Conservation (phyloP, 148 eudicot genomes). For the Mesembryanthemum crystallinum region DNA sequence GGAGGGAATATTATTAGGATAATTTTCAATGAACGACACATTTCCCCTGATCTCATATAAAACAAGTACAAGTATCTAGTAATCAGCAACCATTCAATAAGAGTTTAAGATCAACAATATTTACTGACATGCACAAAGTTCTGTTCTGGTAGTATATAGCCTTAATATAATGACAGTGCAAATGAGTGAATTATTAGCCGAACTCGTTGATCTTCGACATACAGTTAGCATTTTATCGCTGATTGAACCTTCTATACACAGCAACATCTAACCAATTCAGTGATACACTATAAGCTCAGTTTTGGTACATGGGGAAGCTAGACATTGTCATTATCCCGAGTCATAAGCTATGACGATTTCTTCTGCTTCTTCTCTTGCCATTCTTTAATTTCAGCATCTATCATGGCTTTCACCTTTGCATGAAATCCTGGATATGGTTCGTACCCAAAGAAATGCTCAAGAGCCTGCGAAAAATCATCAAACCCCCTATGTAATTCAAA, state of each 20-base stretch:
- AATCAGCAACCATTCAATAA: too few species aligned
- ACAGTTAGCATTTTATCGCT: neutral
- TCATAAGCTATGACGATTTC: slow-evolving; percentile 42
- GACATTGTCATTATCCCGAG: neutral
- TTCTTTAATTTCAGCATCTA: slow-evolving; percentile 57
- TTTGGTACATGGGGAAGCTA: neutral
- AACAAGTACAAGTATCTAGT: too few species aligned
- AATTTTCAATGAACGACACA: too few species aligned
- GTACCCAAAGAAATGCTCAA: slow-evolving; percentile 52
- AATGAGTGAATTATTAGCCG: too few species aligned
- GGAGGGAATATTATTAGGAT: too few species aligned
- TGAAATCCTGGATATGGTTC: slow-evolving; percentile 92
- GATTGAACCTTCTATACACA: neutral
- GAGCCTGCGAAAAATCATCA: slow-evolving; percentile 43
- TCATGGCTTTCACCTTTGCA: slow-evolving; percentile 50
- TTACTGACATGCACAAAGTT: too few species aligned
- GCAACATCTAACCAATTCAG: neutral
- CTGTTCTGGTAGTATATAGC: too few species aligned
- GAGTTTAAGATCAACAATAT: too few species aligned
- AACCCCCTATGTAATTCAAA: neutral
- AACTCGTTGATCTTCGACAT: too few species aligned
- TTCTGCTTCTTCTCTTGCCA: slow-evolving; percentile 71
- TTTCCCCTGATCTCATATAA: too few species aligned
- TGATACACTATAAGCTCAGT: neutral
- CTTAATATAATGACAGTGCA: too few species aligned